Conservation (phyloP, 768 basidiomycete genomes). For the Hydnomerulius pinastri region DNA sequence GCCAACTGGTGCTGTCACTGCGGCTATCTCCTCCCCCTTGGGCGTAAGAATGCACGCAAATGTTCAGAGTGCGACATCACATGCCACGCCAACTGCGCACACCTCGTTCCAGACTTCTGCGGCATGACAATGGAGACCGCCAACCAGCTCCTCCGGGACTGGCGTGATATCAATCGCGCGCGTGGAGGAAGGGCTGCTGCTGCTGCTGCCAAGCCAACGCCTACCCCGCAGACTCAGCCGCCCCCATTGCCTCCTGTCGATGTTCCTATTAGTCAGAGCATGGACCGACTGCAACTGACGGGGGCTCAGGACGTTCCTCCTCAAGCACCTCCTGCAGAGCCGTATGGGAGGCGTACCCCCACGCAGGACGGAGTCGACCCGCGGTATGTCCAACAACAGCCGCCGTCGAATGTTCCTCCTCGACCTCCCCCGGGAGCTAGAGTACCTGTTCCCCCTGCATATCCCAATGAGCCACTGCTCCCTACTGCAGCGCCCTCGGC, state of each 20-base stretch:
- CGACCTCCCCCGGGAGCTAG: conserved; percentile 42
- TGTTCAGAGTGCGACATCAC: conserved; percentile 97
- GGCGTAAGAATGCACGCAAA: conserved; percentile 93
- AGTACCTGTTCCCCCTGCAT: conserved; percentile 36
- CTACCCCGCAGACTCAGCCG: conserved; percentile 31
- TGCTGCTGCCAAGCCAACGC: conserved; percentile 37
- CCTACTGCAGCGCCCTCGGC: conserved; percentile 20
- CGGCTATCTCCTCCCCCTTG: conserved; percentile 95
- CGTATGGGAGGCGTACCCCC: conserved; percentile 26
- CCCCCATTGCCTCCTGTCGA: conserved; percentile 35
- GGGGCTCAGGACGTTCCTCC: conserved; percentile 39
- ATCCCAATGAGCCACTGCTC: conserved; percentile 34
- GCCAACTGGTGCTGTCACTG: conserved; percentile 99
- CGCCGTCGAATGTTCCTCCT: conserved; percentile 33
- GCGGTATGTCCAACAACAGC: conserved; percentile 41
- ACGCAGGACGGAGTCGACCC: conserved; percentile 40
- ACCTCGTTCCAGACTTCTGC: conserved; percentile 98
- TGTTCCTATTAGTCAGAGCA: conserved; percentile 34
- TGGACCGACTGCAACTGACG: conserved; percentile 51
- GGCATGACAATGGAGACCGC: conserved; percentile 99
- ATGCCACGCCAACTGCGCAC: conserved; percentile 96
- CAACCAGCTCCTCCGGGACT: conserved; percentile 86
- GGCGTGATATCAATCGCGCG: conserved; percentile 85
- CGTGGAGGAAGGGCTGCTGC: conserved; percentile 51
- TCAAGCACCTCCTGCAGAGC: conserved; percentile 18